These are phyloP conservation scores for Tuber calosporum DNA, from an alignment of 495 filamentous ascomycete genomes.

Conservation along the genomic window DNA sequence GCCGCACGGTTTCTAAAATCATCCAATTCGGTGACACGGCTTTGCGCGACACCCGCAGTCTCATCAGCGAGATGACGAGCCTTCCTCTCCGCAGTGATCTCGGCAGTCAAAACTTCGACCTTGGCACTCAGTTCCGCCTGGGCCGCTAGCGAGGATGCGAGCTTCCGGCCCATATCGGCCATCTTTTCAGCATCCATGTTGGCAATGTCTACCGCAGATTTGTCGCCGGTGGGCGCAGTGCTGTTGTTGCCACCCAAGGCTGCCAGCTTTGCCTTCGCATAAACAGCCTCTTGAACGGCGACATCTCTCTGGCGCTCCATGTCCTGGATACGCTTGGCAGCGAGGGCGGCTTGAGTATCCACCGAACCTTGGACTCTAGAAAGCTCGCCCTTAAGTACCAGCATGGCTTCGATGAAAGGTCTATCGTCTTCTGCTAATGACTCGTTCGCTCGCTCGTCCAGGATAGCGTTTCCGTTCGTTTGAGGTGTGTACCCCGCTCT, in stretches of 20 bases:
- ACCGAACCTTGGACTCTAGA: constrained; percentile 77
- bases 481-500: constrained; percentile 79
- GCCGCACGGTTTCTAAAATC: constrained; percentile 69
- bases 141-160: constrained; percentile 68
- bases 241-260: constrained; percentile 45
- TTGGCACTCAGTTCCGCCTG: constrained; percentile 69
- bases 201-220: constrained; percentile 31
- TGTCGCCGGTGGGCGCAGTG: constrained; percentile 29
- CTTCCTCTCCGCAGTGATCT: constrained; percentile 72
- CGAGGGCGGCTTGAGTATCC: constrained; percentile 71
- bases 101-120: constrained; percentile 57
- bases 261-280: constrained; percentile 86
- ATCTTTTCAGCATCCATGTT: constrained; percentile 41
- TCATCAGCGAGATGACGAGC: constrained; percentile 81
- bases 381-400: constrained; percentile 81
- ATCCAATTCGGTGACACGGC: constrained; percentile 74
- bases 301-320: constrained; percentile 88
- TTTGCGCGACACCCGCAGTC: constrained; percentile 71
- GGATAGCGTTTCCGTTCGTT: constrained; percentile 59
- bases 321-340: constrained; percentile 83
- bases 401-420: constrained; percentile 82
- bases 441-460: constrained; percentile 70
- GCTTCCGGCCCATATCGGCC: constrained; percentile 71
- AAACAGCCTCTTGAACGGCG: constrained; percentile 84
- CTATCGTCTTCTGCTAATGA: constrained; percentile 82